Evolutionary conservation across 495 filamentous ascomycete species (phyloP).

Genomic region (Penicillium flavigenum): DNA sequence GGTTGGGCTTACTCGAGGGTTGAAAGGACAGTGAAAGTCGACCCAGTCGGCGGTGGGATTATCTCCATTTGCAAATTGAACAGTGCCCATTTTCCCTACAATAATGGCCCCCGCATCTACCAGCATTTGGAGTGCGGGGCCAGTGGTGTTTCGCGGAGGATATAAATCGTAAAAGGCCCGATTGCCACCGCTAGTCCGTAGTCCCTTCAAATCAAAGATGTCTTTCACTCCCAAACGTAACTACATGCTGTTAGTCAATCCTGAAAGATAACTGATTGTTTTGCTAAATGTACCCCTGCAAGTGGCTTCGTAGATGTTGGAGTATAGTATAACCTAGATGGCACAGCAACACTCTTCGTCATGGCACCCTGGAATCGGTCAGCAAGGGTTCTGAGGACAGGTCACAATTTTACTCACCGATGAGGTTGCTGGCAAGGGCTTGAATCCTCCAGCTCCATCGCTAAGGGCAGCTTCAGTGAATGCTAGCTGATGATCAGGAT

Average conservation of each 20-base stretch:
- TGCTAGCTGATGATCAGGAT: slow-evolving; percentile 39
- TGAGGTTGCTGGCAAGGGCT: slow-evolving; percentile 37
- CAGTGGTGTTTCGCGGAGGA: slow-evolving; percentile 29
- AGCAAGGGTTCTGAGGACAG: neutral
- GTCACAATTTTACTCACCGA: slow-evolving; percentile 20
- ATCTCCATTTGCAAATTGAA: slow-evolving; percentile 47
- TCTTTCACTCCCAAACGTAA: slow-evolving; percentile 48
- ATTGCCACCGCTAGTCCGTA: slow-evolving; percentile 43
- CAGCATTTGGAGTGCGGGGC: slow-evolving; percentile 36
- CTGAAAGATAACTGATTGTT: too few species aligned
- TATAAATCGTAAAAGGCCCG: slow-evolving; percentile 43
- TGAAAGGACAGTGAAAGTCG: slow-evolving; percentile 45
- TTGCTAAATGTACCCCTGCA: slow-evolving; percentile 22
- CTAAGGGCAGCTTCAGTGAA: slow-evolving; percentile 38
- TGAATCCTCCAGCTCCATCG: slow-evolving; percentile 38
- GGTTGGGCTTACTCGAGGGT: slow-evolving; percentile 30
- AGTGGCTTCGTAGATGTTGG: slow-evolving; percentile 34
- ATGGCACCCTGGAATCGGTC: slow-evolving; percentile 17
- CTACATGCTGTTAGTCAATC: slow-evolving; percentile 1
- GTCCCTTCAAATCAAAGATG: slow-evolving; percentile 43
- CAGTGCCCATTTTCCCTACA: slow-evolving; percentile 49
- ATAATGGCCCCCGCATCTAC: slow-evolving; percentile 46
- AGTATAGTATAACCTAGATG: slow-evolving; percentile 44
- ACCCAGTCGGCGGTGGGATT: slow-evolving; percentile 40
- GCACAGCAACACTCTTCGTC: slow-evolving; percentile 37